A percentile compares a stretch with the other conserved stretches of the same genome.
These are phyloP conservation scores for Guyanaporus albipodus DNA, from an alignment of 768 basidiomycete genomes.

Conservation along the genomic window DNA sequence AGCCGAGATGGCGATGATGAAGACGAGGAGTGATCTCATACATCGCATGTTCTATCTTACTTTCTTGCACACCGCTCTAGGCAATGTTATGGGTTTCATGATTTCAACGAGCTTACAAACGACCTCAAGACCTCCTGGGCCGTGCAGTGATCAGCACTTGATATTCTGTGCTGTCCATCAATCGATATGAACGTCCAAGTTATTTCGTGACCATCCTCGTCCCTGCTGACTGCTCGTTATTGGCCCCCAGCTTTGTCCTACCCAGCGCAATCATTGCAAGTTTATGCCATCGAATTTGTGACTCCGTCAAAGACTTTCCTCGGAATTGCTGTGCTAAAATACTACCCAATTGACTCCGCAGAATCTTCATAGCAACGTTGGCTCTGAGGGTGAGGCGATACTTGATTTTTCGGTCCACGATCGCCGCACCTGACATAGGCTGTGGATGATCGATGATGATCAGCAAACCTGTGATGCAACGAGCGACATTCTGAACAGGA, in stretches of 20 bases:
- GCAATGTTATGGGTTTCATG: slow-evolving; percentile 7
- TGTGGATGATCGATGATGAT: slow-evolving; percentile 32
- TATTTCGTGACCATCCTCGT: slow-evolving; percentile 19
- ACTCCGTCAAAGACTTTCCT: slow-evolving; percentile 51
- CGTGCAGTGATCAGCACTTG: background rate
- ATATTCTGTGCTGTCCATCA: background rate
- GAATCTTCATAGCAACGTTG: slow-evolving; percentile 72
- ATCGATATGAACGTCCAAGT: background rate
- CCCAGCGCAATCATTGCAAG: slow-evolving; percentile 61
- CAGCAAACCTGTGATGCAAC: background rate
- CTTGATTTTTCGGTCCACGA: slow-evolving; percentile 83
- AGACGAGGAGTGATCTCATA: slow-evolving; percentile 40
- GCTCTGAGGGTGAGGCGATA: slow-evolving; percentile 68
- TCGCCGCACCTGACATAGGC: slow-evolving; percentile 66
- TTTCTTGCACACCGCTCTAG: background rate
- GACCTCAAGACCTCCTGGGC: background rate
- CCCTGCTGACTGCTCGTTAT: slow-evolving; percentile 14
- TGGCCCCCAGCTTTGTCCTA: slow-evolving; percentile 40
- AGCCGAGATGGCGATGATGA: slow-evolving; percentile 54
- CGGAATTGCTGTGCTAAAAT: slow-evolving; percentile 67
- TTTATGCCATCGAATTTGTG: slow-evolving; percentile 71
- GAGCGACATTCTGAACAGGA: background rate
- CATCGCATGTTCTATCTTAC: slow-evolving; percentile 2
- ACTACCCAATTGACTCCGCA: slow-evolving; percentile 59
- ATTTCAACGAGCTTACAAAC: too few species aligned